Evolutionary conservation across 2,329 filamentous ascomycete species (phyloP).

Genomic region (Verticillium nonalfalfae): DNA sequence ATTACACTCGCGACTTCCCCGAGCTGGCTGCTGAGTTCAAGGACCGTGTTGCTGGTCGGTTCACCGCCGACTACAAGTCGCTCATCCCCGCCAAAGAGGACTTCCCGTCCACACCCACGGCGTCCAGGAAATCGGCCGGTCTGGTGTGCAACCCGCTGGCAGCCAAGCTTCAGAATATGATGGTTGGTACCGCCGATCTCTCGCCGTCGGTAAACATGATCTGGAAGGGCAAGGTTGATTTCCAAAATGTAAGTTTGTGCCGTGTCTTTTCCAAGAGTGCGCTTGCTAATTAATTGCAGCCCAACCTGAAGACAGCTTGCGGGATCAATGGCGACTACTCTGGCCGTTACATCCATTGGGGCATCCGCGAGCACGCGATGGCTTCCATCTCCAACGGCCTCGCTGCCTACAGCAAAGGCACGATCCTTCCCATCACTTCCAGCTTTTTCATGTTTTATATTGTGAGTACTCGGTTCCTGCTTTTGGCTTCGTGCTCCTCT

Average conservation of each 20-base stretch:
- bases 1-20: slow-evolving; percentile 37
- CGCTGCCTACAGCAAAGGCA: slow-evolving; percentile 46
- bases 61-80: slow-evolving; percentile 39
- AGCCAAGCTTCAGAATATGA: slow-evolving; percentile 36
- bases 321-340: slow-evolving; percentile 47
- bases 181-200: slow-evolving; percentile 48
- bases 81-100: slow-evolving; percentile 36
- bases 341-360: slow-evolving; percentile 52
- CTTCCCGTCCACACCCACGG: slow-evolving; percentile 38
- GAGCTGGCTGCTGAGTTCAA: slow-evolving; percentile 43
- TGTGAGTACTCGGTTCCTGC: slow-evolving; percentile 4
- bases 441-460: slow-evolving; percentile 54
- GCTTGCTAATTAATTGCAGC: slow-evolving; percentile 14
- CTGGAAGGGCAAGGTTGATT: slow-evolving; percentile 45
- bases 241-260: slow-evolving; percentile 30
- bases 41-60: slow-evolving; percentile 37
- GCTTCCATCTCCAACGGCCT: slow-evolving; percentile 49
- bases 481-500: not conserved
- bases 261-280: not conserved
- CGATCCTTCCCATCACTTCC: slow-evolving; percentile 46
- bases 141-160: slow-evolving; percentile 45
- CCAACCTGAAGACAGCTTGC: slow-evolving; percentile 27
- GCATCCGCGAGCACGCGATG: slow-evolving; percentile 57
- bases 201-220: slow-evolving; percentile 49
- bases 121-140: slow-evolving; percentile 43